Percentiles rank a stretch among this genome's conserved stretches.
phyloP scores from a whole-genome alignment of 2,329 filamentous ascomycete species.

The Graphilbum fragrans region DNA sequence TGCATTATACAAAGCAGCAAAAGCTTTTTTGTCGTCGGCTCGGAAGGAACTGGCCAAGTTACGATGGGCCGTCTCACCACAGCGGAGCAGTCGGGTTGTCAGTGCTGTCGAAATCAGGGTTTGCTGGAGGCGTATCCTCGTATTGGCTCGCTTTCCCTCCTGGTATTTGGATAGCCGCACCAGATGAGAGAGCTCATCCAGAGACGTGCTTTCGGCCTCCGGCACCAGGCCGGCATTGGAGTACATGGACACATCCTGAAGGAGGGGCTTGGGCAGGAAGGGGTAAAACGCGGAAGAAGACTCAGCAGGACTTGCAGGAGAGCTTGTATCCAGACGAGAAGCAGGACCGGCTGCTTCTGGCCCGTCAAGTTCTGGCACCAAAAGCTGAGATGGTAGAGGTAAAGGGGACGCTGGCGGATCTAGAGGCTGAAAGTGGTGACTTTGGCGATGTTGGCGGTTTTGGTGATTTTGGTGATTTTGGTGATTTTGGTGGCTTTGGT shows the following conservation, averaged over 20 bases:
- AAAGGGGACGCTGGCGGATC: too few species aligned
- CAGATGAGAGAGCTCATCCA: conserved; percentile 68
- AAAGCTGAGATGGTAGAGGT: too few species aligned
- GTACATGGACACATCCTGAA: conserved; percentile 56
- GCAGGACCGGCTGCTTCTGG: too few species aligned
- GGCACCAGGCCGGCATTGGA: conserved; percentile 47
- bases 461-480: too few species aligned
- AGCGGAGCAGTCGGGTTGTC: conserved; percentile 61
- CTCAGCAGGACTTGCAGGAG: conserved; percentile 24
- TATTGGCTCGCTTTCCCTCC: conserved; percentile 65
- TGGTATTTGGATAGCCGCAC: conserved; percentile 71
- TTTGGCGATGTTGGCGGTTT: too few species aligned
- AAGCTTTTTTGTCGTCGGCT: conserved; percentile 65
- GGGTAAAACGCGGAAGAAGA: conserved; percentile 24
- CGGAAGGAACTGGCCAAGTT: conserved; percentile 70
- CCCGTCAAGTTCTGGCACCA: too few species aligned
- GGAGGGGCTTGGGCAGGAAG: conserved; percentile 37
- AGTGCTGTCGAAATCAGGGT: conserved; percentile 64
- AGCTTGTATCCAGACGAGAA: conserved; percentile 8
- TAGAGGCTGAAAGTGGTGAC: too few species aligned
- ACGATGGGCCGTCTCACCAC: conserved; percentile 61
- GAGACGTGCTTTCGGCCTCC: conserved; percentile 53
- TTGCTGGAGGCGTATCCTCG: conserved; percentile 60
- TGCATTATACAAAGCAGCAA: conserved; percentile 63
- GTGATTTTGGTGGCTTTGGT: too few species aligned